Conservation (phyloP, 805 yeast species). For the Candida silvatica region DNA sequence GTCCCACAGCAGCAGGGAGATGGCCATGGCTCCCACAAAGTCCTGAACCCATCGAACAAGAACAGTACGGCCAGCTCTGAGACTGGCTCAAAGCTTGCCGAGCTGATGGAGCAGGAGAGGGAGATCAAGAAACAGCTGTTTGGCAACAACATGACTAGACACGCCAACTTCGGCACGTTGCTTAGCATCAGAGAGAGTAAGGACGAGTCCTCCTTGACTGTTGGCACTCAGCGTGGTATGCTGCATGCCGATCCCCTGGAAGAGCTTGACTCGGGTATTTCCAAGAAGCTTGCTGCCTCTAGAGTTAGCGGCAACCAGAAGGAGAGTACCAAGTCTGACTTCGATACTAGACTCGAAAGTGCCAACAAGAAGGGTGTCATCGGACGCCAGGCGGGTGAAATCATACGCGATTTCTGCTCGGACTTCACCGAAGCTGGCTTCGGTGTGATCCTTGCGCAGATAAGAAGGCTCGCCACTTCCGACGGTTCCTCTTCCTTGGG, state of each 20-base stretch:
- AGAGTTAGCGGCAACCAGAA: conserved; percentile 8
- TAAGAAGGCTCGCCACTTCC: conserved; percentile 28
- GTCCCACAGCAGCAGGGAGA: conserved; percentile 5
- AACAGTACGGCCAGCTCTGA: conserved; percentile 14
- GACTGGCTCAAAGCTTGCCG: conserved; percentile 29
- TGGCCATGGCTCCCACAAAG: conserved; percentile 9
- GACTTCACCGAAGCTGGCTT: conserved; percentile 70
- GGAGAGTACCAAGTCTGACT: conserved; percentile 20
- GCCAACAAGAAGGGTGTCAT: conserved; percentile 7
- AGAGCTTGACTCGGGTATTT: conserved; percentile 56
- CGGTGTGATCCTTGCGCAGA: conserved; percentile 48
- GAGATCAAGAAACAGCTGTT: conserved; percentile 30
- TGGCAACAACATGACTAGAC: conserved; percentile 37
- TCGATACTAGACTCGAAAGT: conserved; percentile 19
- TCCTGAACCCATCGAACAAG: background rate
- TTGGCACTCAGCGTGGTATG: conserved; percentile 59
- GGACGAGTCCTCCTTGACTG: conserved; percentile 48
- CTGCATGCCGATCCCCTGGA: conserved; percentile 40
- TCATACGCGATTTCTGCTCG: conserved; percentile 36
- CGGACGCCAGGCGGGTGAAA: conserved; percentile 13
- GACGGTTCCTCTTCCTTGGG: conserved; percentile 25
- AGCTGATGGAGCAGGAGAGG: conserved; percentile 53
- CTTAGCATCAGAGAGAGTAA: conserved; percentile 55
- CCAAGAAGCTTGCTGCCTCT: conserved; percentile 39
- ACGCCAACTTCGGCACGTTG: conserved; percentile 86